These are phyloP conservation scores for Didymella exigua DNA, from an alignment of 2,329 filamentous ascomycete species.

Conservation along the genomic window DNA sequence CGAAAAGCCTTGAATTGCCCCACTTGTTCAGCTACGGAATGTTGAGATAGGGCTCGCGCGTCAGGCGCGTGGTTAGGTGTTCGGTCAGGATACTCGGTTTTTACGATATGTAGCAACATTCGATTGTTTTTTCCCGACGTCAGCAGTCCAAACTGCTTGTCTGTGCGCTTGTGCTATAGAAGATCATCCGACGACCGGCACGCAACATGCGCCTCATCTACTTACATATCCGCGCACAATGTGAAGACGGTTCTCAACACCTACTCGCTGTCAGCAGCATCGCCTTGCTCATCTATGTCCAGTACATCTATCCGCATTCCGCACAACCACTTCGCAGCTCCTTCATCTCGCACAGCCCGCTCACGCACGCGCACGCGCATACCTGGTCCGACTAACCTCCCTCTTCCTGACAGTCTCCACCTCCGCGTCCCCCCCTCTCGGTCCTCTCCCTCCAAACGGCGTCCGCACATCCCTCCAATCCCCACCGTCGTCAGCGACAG, in stretches of 20 bases:
- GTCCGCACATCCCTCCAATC: neutral
- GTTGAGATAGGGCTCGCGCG: conserved; percentile 27
- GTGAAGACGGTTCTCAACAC: no score
- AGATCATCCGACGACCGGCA: neutral
- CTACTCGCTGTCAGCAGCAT: no score
- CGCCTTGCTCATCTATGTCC: no score
- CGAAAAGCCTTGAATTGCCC: conserved; percentile 8
- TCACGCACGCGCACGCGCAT: neutral
- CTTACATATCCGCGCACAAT: no score
- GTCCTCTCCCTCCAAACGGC: neutral
- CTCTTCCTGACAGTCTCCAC: neutral
- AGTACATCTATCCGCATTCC: no score
- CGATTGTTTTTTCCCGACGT: conserved; percentile 15
- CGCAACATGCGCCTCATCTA: neutral
- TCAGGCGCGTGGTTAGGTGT: conserved; percentile 36
- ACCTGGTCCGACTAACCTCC: neutral
- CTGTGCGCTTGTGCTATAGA: conserved; percentile 1
- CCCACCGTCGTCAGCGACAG: neutral
- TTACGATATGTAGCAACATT: conserved; percentile 38
- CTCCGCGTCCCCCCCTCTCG: neutral
- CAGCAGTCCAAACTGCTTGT: neutral
- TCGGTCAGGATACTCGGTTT: conserved; percentile 28
- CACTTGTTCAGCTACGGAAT: conserved; percentile 18
- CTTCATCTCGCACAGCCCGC: neutral
- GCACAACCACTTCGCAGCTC: no score